Percentiles rank a stretch among this genome's conserved stretches.
phyloP scores from a whole-genome alignment of 2,329 filamentous ascomycete genomes.

The Coniochaeta sp. region DNA sequence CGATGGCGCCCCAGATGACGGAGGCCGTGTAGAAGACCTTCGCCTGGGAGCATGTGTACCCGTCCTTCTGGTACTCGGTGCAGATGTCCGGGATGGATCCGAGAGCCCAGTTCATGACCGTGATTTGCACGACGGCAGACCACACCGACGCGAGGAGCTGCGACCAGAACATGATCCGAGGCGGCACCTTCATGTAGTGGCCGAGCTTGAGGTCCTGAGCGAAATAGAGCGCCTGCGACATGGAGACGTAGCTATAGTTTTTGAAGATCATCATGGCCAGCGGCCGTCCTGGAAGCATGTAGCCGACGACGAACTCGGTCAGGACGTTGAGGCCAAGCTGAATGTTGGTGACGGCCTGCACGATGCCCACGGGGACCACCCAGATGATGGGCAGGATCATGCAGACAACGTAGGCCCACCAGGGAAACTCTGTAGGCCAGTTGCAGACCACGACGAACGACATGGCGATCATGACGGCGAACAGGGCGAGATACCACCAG shows the following conservation, averaged over 20 bases:
- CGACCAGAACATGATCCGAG: slow-evolving; percentile 53
- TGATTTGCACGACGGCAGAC: slow-evolving; percentile 55
- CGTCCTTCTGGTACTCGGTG: slow-evolving; percentile 39
- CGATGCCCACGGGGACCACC: slow-evolving; percentile 53
- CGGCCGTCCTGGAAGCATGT: slow-evolving; percentile 64
- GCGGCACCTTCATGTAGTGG: slow-evolving; percentile 62
- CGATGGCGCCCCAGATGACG: slow-evolving; percentile 67
- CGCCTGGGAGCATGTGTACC: slow-evolving; percentile 49
- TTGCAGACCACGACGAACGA: slow-evolving; percentile 47
- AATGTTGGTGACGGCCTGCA: slow-evolving; percentile 55
- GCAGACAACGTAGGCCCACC: slow-evolving; percentile 51
- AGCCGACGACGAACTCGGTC: slow-evolving; percentile 67
- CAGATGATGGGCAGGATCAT: slow-evolving; percentile 50
- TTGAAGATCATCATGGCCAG: slow-evolving; percentile 75
- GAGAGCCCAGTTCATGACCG: slow-evolving; percentile 61
- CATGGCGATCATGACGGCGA: slow-evolving; percentile 44
- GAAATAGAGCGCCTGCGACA: slow-evolving; percentile 60
- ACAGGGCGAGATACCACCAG: slow-evolving; percentile 50
- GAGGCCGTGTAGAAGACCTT: slow-evolving; percentile 61
- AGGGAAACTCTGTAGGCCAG: slow-evolving; percentile 51
- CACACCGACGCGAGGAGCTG: slow-evolving; percentile 54
- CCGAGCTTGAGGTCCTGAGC: slow-evolving; percentile 59
- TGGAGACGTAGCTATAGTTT: slow-evolving; percentile 63
- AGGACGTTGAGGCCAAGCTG: slow-evolving; percentile 63
- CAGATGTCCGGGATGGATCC: slow-evolving; percentile 57